phyloP scores from a whole-genome alignment of 2,329 filamentous ascomycete species.

The Anisogramma anomala region DNA sequence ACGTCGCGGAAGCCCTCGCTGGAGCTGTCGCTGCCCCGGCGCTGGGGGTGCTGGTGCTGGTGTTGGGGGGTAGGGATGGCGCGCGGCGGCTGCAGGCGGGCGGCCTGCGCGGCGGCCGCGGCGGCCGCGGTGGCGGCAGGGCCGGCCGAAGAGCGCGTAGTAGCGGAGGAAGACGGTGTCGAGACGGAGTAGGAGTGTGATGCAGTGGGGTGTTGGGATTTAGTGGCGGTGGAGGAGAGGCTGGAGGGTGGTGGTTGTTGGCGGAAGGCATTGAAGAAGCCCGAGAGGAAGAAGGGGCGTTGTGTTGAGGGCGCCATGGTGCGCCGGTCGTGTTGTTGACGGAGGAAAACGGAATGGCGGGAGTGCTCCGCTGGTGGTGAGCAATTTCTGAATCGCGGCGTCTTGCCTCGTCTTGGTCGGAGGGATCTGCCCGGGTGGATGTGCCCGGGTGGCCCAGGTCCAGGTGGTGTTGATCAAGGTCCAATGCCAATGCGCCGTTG shows the following conservation, averaged over 20 bases:
- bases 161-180: slow-evolving; percentile 18
- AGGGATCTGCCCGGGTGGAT: no score
- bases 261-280: slow-evolving; percentile 44
- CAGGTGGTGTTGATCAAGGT: no score
- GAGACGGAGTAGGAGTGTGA: slow-evolving; percentile 18
- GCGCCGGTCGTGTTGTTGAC: no score
- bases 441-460: no score
- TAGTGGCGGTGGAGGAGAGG: slow-evolving; percentile 22
- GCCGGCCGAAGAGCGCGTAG: slow-evolving; percentile 17
- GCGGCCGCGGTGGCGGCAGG: slow-evolving; percentile 22
- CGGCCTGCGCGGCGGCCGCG: slow-evolving; percentile 9
- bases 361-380: no score
- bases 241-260: slow-evolving; percentile 31
- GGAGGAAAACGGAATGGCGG: no score
- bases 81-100: slow-evolving; percentile 8
- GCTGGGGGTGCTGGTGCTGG: slow-evolving; percentile 32
- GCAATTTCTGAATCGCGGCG: no score
- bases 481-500: no score
- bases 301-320: slow-evolving; percentile 35
- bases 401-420: no score
- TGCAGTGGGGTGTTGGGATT: slow-evolving; percentile 14
- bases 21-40: slow-evolving; percentile 63
- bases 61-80: slow-evolving; percentile 31
- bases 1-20: slow-evolving; percentile 67
- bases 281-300: slow-evolving; percentile 44